Conservation (phyloP, 2,329 filamentous ascomycete species). For the Tolypocladium album region DNA sequence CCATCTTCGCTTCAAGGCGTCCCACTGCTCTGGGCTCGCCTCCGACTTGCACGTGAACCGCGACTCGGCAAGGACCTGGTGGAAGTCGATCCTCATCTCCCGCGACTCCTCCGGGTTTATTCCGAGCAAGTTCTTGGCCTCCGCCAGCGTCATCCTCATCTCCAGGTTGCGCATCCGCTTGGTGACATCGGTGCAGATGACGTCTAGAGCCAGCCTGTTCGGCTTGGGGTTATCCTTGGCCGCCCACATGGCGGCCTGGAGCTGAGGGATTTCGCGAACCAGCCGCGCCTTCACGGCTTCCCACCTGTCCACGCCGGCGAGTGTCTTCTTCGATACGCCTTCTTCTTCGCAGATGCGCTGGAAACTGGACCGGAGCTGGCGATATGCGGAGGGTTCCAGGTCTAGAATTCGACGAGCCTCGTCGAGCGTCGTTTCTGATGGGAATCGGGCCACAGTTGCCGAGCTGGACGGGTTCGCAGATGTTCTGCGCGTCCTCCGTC, state of each 20-base stretch:
- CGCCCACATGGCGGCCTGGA: conserved; percentile 50
- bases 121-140: conserved; percentile 54
- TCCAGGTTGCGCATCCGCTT: conserved; percentile 62
- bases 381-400: conserved; percentile 54
- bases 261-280: conserved; percentile 51
- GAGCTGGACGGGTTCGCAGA: conserved; percentile 57
- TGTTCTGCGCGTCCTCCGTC: conserved; percentile 55
- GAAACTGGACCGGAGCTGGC: conserved; percentile 54
- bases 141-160: conserved; percentile 58
- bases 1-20: conserved; percentile 59
- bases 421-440: conserved; percentile 72
- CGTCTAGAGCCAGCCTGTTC: conserved; percentile 61
- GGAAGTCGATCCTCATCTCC: conserved; percentile 54
- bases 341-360: conserved; percentile 58
- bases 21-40: conserved; percentile 61
- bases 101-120: conserved; percentile 37
- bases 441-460: conserved; percentile 64
- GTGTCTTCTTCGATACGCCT: conserved; percentile 63
- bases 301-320: conserved; percentile 64
- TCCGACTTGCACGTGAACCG: conserved; percentile 66
- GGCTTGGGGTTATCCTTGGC: conserved; percentile 47
- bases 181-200: conserved; percentile 72
- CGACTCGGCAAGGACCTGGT: conserved; percentile 51
- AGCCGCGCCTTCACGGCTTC: conserved; percentile 58
- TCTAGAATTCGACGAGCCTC: conserved; percentile 62